These are phyloP conservation scores for Yarrowia sp. DNA, from an alignment of 805 yeast species.

Conservation along the genomic window DNA sequence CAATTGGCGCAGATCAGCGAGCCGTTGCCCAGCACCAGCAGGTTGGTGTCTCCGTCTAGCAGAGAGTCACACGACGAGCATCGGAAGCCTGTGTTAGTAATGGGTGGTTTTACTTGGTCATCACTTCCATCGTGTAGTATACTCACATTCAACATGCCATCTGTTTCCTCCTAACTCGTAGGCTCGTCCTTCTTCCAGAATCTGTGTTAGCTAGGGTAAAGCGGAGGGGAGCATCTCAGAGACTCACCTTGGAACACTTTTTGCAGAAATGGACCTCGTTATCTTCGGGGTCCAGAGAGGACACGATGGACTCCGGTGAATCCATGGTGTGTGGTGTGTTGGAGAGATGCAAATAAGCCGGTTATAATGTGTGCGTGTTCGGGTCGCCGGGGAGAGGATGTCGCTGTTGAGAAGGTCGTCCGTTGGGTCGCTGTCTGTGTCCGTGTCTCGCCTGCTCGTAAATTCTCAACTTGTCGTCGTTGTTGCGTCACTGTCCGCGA, in stretches of 20 bases:
- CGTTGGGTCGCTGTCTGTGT: too few relatives aligned
- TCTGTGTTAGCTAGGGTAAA: slow-evolving; percentile 43
- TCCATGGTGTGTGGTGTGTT: slow-evolving; percentile 5
- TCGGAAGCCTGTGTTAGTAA: slow-evolving; percentile 56
- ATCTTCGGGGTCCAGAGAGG: slow-evolving; percentile 40
- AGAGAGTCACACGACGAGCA: slow-evolving; percentile 84
- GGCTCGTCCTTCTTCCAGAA: slow-evolving; percentile 89
- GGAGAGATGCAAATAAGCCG: too few relatives aligned
- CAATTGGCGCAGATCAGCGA: slow-evolving; percentile 88
- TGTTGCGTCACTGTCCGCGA: neutral
- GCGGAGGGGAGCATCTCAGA: neutral
- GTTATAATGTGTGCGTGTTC: too few relatives aligned
- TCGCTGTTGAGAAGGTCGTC: too few relatives aligned
- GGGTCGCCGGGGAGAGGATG: too few relatives aligned
- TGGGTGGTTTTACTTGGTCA: too few relatives aligned
- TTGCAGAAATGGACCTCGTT: slow-evolving; percentile 46
- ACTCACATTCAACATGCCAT: slow-evolving; percentile 87
- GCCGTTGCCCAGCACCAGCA: slow-evolving; percentile 92
- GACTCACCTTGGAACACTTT: slow-evolving; percentile 44
- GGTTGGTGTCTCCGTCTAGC: slow-evolving; percentile 86
- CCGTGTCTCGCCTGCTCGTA: too few relatives aligned
- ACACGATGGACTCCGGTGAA: slow-evolving; percentile 38
- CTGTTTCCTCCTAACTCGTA: slow-evolving; percentile 86
- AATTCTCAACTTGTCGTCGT: neutral
- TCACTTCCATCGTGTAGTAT: neutral